Evolutionary conservation across 345 rosid genomes (phyloP).

Genomic region (Populus nigra): DNA sequence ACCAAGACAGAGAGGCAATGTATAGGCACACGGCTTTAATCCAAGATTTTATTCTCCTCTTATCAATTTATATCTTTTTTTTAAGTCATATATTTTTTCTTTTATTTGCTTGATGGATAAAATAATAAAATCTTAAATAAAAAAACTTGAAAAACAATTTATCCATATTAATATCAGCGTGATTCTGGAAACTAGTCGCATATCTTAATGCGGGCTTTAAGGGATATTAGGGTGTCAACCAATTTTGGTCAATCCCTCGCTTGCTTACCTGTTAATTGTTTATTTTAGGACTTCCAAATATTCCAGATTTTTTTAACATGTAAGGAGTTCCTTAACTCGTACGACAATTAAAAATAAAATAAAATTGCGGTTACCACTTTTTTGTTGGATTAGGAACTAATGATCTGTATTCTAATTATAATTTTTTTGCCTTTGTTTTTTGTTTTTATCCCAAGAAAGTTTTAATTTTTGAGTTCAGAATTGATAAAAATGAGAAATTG

Average conservation of each 20-base stretch:
- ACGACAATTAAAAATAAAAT: too few species aligned
- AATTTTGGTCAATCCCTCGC: background rate
- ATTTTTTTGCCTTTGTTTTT: too few species aligned
- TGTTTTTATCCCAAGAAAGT: too few species aligned
- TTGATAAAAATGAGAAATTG: too few species aligned
- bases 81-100: background rate
- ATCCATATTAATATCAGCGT: background rate
- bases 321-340: too few species aligned
- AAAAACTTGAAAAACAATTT: too few species aligned
- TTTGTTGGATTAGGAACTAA: too few species aligned
- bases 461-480: too few species aligned
- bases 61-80: background rate
- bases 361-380: too few species aligned
- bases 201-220: slow-evolving; percentile 24
- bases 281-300: background rate
- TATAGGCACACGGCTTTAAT: background rate
- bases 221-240: slow-evolving; percentile 14
- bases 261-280: background rate
- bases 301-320: too few species aligned
- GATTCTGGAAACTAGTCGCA: background rate
- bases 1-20: background rate
- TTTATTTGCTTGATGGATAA: background rate
- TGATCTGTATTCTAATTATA: too few species aligned
- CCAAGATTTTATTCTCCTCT: background rate
- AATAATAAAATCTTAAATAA: background rate